Conservation (phyloP, 73 alveolate genomes). For the Paramecium octaurelia region DNA sequence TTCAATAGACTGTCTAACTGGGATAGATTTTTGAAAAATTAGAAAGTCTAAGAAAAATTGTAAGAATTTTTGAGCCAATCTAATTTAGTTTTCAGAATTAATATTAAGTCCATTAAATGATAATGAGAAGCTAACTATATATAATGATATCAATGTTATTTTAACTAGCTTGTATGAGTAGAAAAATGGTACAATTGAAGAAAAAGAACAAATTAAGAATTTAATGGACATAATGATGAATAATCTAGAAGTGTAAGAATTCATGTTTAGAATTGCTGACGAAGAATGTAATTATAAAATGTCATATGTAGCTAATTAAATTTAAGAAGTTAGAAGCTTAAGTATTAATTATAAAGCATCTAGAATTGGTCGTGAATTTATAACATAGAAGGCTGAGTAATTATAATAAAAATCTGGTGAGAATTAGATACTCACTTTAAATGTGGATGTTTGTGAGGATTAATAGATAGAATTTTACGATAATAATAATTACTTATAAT, state of each 20-base stretch:
- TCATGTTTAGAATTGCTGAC: slow-evolving; percentile 47
- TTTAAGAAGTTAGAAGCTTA: background rate
- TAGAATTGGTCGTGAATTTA: background rate
- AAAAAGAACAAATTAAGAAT: background rate
- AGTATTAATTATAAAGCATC: background rate
- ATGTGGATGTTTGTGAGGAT: background rate
- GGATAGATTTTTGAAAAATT: background rate
- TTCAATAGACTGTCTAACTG: background rate
- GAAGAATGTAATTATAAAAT: background rate
- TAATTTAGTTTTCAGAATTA: background rate
- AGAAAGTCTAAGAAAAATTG: background rate
- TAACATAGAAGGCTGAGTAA: background rate
- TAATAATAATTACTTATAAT: background rate
- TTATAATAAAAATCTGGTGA: background rate
- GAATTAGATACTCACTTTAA: background rate
- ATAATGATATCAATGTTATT: background rate
- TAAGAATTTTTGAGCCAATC: background rate
- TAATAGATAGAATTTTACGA: background rate
- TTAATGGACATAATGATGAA: slow-evolving; percentile 13
- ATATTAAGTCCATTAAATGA: background rate
- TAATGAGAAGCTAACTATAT: background rate
- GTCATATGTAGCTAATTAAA: background rate
- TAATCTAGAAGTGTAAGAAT: background rate
- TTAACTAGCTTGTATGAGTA: background rate
- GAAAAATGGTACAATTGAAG: background rate